Percentiles rank a stretch among this genome's conserved stretches.
Evolutionary conservation across 169 alveolate genomes (phyloP).

Genomic region (Cryptosporidium xiaoi): DNA sequence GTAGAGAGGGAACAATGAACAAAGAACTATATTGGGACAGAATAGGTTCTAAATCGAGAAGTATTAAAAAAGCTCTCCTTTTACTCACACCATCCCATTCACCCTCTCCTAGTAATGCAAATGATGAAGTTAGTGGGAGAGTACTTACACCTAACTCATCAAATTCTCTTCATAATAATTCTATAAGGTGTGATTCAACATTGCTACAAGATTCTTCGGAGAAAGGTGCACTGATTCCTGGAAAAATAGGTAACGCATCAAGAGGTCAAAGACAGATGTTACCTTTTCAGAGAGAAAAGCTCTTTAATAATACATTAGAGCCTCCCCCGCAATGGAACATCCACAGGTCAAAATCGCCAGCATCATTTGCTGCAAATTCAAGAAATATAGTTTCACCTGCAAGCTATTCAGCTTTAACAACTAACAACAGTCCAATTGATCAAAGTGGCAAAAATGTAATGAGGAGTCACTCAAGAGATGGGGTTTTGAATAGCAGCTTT

Average conservation of each 20-base stretch:
- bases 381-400: neutral
- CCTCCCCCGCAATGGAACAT: conserved; percentile 34
- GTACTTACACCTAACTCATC: conserved; percentile 42
- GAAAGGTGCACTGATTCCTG: neutral
- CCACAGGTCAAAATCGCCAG: conserved; percentile 33
- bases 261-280: too few relatives aligned
- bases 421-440: neutral
- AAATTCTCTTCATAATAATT: conserved; percentile 1
- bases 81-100: conserved; percentile 65
- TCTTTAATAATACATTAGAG: conserved; percentile 35
- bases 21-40: conserved; percentile 60
- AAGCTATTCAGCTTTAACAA: neutral
- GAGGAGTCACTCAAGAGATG: neutral
- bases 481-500: neutral
- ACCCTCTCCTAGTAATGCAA: conserved; percentile 36
- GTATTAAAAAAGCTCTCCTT: conserved; percentile 46
- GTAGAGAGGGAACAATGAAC: conserved; percentile 1
- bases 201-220: neutral
- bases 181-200: conserved; percentile 2
- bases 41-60: conserved; percentile 69
- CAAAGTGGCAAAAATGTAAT: neutral
- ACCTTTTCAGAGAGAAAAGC: conserved; percentile 20
- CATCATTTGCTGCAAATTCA: neutral
- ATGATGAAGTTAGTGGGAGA: conserved; percentile 48
- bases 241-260: neutral